phyloP scores from a whole-genome alignment of 306 rosid species.

The Quercus mongolica region DNA sequence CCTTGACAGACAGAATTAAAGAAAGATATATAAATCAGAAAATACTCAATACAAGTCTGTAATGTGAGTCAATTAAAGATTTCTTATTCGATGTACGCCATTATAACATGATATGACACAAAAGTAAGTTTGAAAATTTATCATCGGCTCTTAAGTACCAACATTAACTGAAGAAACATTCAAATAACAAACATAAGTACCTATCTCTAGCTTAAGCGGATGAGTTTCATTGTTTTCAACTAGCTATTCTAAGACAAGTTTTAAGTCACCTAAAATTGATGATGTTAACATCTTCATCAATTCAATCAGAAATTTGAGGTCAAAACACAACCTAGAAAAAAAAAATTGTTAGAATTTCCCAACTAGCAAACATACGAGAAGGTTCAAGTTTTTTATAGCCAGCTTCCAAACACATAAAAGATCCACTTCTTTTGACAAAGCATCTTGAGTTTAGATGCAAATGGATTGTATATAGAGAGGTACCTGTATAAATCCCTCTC shows the following conservation, averaged over 20 bases:
- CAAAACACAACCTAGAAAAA: background rate
- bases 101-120: background rate
- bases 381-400: background rate
- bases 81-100: background rate
- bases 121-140: background rate
- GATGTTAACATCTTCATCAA: background rate
- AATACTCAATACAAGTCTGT: background rate
- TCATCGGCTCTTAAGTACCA: background rate
- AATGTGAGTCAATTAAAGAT: background rate
- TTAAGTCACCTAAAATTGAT: background rate
- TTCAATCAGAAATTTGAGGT: background rate
- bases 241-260: background rate
- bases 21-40: background rate
- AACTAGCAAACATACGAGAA: background rate
- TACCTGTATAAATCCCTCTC: constrained; percentile 88
- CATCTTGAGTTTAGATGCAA: background rate
- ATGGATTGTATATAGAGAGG: background rate
- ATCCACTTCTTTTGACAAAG: background rate
- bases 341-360: background rate
- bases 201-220: background rate
- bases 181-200: background rate
- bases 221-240: background rate
- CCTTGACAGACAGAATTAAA: background rate
- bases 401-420: background rate
- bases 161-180: background rate